Percentiles rank a stretch among this genome's conserved stretches.
phyloP scores from a whole-genome alignment of 306 rosid genomes.

The Citrullus mucosospermus region DNA sequence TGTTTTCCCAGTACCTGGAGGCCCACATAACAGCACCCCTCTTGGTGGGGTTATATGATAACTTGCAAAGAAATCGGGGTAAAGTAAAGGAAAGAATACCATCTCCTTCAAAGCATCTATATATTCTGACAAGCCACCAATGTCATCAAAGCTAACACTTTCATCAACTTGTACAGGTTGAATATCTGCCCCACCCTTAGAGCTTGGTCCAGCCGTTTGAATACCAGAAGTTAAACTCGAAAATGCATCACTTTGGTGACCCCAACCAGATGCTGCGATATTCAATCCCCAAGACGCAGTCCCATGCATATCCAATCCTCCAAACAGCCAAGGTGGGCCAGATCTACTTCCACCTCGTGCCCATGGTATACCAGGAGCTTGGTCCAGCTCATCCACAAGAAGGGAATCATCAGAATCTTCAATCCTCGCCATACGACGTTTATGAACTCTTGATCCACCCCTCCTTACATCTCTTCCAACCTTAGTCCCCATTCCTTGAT shows the following conservation, averaged over 20 bases:
- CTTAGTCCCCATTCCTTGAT: conserved; percentile 87
- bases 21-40: conserved; percentile 93
- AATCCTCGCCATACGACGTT: conserved; percentile 69
- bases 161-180: conserved; percentile 98
- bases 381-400: conserved; percentile 92
- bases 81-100: conserved; percentile 90
- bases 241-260: conserved; percentile 89
- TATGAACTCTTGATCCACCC: conserved; percentile 85
- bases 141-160: conserved; percentile 82
- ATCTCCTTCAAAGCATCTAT: conserved; percentile 90
- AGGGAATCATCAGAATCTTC: conserved; percentile 99
- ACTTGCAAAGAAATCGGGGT: conserved; percentile 95
- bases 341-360: conserved; percentile 81
- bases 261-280: conserved; percentile 98
- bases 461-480: conserved; percentile 82
- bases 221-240: conserved; percentile 73
- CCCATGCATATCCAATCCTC: conserved; percentile 87
- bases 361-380: conserved; percentile 93
- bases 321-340: conserved; percentile 90
- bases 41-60: conserved; percentile 97
- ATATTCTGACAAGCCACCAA: conserved; percentile 91
- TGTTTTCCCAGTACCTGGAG: conserved; percentile 98
- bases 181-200: conserved; percentile 98
- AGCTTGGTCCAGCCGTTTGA: conserved; percentile 99
- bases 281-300: conserved; percentile 83